A percentile compares a stretch with the other conserved stretches of the same genome.
Evolutionary conservation across 2,329 filamentous ascomycete species (phyloP).

Genomic region (Penicillium sclerotigenum): DNA sequence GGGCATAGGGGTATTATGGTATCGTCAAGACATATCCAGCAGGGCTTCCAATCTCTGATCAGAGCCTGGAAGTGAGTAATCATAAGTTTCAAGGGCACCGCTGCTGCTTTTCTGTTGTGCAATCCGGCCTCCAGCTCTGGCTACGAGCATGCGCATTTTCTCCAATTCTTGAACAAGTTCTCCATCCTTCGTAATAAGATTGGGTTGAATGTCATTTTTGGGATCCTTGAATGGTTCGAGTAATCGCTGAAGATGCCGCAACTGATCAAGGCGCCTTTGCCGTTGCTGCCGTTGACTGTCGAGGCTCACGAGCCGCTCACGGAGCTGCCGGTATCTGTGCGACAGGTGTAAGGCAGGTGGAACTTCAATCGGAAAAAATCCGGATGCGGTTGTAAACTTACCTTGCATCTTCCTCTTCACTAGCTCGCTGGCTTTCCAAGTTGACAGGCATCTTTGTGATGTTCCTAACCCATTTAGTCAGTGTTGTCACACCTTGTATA

Average conservation of each 20-base stretch:
- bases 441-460: conserved; percentile 40
- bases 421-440: conserved; percentile 31
- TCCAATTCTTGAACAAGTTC: conserved; percentile 50
- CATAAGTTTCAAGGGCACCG: conserved; percentile 14
- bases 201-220: conserved; percentile 52
- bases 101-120: conserved; percentile 26
- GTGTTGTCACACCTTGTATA: not conserved
- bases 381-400: conserved; percentile 17
- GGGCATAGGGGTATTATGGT: conserved; percentile 7
- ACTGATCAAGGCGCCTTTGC: conserved; percentile 47
- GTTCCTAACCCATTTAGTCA: conserved; percentile 29
- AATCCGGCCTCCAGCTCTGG: conserved; percentile 42
- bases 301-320: conserved; percentile 46
- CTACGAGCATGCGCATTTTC: conserved; percentile 48
- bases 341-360: conserved; percentile 23
- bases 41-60: conserved; percentile 37
- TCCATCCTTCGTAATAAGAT: conserved; percentile 52
- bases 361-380: conserved; percentile 16
- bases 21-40: conserved; percentile 38
- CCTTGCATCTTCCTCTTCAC: conserved; percentile 35
- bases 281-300: conserved; percentile 46
- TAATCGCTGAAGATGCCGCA: conserved; percentile 46
- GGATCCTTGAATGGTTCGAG: conserved; percentile 51
- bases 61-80: conserved; percentile 26
- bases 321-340: conserved; percentile 42